Percentiles rank a stretch among this genome's conserved stretches.
phyloP scores from a whole-genome alignment of 768 basidiomycete genomes.

The Boletus rufocinnamomeus region DNA sequence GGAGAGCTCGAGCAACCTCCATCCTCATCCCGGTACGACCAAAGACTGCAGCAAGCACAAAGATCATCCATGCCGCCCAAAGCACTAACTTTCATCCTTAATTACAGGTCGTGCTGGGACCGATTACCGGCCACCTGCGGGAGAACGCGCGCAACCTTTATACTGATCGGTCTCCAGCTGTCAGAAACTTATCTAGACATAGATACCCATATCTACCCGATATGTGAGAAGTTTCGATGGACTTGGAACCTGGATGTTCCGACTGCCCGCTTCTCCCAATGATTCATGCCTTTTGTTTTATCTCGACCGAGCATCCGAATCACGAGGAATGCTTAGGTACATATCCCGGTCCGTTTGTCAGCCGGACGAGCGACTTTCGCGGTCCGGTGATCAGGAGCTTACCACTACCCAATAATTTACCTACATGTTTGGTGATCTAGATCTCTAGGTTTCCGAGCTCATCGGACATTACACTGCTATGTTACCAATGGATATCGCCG shows the following conservation, averaged over 20 bases:
- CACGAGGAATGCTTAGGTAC: background rate
- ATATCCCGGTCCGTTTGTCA: background rate
- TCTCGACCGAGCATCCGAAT: background rate
- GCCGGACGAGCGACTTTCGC: background rate
- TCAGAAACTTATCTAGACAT: background rate
- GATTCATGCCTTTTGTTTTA: background rate
- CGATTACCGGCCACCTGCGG: background rate
- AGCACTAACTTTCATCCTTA: background rate
- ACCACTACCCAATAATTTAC: too few relatives aligned
- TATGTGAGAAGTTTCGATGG: background rate
- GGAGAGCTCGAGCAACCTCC: background rate
- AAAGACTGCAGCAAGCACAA: background rate
- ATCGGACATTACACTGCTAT: background rate
- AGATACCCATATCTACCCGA: background rate
- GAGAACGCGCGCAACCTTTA: background rate
- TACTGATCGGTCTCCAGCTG: background rate
- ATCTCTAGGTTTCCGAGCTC: background rate
- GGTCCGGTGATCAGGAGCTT: too few relatives aligned
- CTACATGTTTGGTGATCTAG: background rate
- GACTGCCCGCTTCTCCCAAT: background rate
- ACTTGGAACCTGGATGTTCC: background rate
- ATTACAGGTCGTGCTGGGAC: background rate
- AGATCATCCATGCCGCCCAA: background rate
- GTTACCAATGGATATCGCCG: background rate
- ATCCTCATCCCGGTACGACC: background rate